These are phyloP conservation scores for Triticum monococcum DNA, from an alignment of 176 grass and related monocot species.

Conservation along the genomic window DNA sequence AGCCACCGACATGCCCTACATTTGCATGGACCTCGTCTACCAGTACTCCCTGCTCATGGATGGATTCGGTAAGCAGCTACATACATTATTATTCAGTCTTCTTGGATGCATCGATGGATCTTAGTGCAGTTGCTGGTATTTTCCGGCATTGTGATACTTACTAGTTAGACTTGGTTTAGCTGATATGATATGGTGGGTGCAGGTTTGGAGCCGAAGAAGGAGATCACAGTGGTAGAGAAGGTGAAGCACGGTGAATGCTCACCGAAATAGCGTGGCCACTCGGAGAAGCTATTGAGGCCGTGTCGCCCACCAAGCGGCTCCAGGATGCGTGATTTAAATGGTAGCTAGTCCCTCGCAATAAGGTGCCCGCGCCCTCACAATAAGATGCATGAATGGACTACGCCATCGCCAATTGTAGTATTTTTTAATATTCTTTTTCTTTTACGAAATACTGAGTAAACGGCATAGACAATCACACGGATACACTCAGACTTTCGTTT, in stretches of 20 bases:
- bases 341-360: no score
- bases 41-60: slow-evolving; percentile 55
- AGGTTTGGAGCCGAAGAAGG: slow-evolving; percentile 33
- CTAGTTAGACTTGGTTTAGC: no score
- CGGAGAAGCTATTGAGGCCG: slow-evolving; percentile 51
- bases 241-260: slow-evolving; percentile 44
- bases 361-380: no score
- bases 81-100: not conserved
- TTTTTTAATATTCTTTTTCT: no score
- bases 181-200: not conserved
- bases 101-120: not conserved
- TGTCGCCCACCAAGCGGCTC: not conserved
- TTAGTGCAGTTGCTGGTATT: no score
- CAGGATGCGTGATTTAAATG: not conserved
- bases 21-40: slow-evolving; percentile 57
- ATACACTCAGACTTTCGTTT: no score
- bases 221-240: slow-evolving; percentile 42
- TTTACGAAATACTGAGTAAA: no score
- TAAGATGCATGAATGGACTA: no score
- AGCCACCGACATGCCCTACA: slow-evolving; percentile 18
- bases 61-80: slow-evolving; percentile 42
- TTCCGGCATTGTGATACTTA: not conserved
- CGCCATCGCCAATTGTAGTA: no score
- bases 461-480: no score
- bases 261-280: slow-evolving; percentile 41